Base-by-base conservation (phyloP, 2,329 filamentous ascomycete species). In the Cercospora sp. region DNA sequence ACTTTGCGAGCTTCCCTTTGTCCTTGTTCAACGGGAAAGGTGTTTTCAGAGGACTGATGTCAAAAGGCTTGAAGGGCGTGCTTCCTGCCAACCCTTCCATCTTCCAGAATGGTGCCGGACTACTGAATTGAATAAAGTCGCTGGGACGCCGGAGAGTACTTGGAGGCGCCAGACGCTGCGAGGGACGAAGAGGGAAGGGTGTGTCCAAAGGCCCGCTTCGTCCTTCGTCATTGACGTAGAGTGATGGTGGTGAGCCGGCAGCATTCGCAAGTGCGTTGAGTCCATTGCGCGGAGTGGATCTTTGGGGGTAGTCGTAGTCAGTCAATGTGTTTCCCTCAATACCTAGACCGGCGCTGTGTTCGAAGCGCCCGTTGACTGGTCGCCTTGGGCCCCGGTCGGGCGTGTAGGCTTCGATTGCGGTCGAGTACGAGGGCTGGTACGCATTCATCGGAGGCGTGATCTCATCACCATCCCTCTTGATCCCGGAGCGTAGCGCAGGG, bases 41-140 rank as follows among this genome's bases (percentile, higher is more conserved):
- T 2, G 77, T 79, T 72, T 80, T 80, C 58, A 80, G 60, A 40
- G 78, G 78, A 58, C 77, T 79, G n/a, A 80, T 72, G 65, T 80
- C 78, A 63, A 77, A 78, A n/a, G 78, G 77, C 60, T 79, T 79
- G 69, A 80, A 80, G 7, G 91, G 82, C 1, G 91, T 91, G 1
- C 91, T 94, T 79, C 89, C 92, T 28, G 87, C 87, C 68, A 92
- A 86, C 72, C 93, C 91, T 49, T 91, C 89, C 79, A 91, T 95
- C 78, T 92, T 93, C 92, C 92, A 96, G 79, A 96, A 95, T 0
- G 92, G 91, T 0, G 92, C 92, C 0, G 92, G 92, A 34, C 91
- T 93, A 73, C 90, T 93, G 57, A 92, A 93, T 37, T 92, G 91
- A 87, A 94, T 93, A 78, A 93, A 92, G 75, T 93, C 91, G 76